Conservation (phyloP, 768 basidiomycete genomes). For the Pholiota molesta region DNA sequence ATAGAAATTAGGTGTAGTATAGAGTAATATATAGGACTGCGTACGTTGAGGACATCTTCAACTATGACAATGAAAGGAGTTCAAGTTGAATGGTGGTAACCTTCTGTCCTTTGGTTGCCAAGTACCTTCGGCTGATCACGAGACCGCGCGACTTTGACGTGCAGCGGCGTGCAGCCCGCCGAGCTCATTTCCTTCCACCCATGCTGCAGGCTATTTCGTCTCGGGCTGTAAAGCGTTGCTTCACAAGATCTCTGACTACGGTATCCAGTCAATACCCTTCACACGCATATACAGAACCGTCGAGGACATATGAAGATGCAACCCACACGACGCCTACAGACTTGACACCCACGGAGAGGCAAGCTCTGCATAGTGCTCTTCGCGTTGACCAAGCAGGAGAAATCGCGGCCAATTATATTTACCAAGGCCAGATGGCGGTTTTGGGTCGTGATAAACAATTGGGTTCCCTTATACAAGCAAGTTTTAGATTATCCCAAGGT, state of each 20-base stretch:
- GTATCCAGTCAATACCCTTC: constrained; percentile 33
- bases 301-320: constrained; percentile 38
- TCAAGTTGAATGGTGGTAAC: constrained; percentile 4
- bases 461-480: constrained; percentile 75
- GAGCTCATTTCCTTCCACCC: neutral
- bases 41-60: constrained; percentile 45
- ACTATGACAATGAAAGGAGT: constrained; percentile 6
- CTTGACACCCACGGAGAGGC: constrained; percentile 51
- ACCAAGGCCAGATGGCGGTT: constrained; percentile 82
- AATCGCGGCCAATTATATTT: constrained; percentile 95
- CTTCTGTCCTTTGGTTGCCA: neutral
- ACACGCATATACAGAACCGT: constrained; percentile 47
- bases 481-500: constrained; percentile 22
- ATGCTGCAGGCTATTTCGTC: constrained; percentile 1
- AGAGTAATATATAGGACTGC: constrained; percentile 14
- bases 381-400: constrained; percentile 97
- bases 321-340: constrained; percentile 56
- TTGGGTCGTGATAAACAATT: constrained; percentile 60
- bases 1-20: constrained; percentile 8
- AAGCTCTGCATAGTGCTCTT: constrained; percentile 64
- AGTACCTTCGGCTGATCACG: constrained; percentile 5
- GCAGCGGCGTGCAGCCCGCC: neutral
- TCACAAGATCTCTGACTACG: constrained; percentile 9
- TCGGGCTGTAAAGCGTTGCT: neutral
- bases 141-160: constrained; percentile 11